These are phyloP conservation scores for Bruguiera sexangula DNA, from an alignment of 345 rosid species.

Conservation along the genomic window DNA sequence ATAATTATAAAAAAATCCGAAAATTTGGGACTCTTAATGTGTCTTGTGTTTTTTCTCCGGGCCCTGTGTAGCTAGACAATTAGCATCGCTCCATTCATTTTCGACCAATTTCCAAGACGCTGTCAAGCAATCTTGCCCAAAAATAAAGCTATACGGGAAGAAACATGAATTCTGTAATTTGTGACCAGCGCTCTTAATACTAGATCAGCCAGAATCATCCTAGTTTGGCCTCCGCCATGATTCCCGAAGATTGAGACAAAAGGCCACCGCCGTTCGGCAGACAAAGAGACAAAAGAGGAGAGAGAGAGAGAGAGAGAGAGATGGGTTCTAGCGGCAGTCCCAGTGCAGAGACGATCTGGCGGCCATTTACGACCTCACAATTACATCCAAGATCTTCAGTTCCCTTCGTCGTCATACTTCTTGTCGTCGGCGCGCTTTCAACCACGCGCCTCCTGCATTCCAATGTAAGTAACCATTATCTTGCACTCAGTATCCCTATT, in stretches of 20 bases:
- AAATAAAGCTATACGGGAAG: no score
- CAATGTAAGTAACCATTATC: slow-evolving; percentile 33
- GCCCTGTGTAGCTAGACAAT: no score
- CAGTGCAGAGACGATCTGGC: slow-evolving; percentile 35
- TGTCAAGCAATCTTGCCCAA: no score
- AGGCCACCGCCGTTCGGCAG: neutral
- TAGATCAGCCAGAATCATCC: no score
- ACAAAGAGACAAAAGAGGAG: slow-evolving; percentile 10
- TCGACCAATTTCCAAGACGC: no score
- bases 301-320: slow-evolving; percentile 21
- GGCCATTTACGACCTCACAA: slow-evolving; percentile 29
- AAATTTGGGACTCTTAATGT: no score
- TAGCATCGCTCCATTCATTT: no score
- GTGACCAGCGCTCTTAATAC: no score
- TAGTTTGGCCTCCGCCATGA: neutral
- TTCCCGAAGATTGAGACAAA: neutral
- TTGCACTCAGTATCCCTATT: no score
- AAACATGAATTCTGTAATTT: no score
- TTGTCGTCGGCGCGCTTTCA: slow-evolving; percentile 63
- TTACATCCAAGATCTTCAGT: slow-evolving; percentile 42
- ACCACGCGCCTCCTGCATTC: slow-evolving; percentile 61
- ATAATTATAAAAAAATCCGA: no score
- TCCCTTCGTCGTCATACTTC: slow-evolving; percentile 39
- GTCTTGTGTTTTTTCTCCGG: no score
- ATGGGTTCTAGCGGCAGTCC: slow-evolving; percentile 9